Conservation (phyloP, 495 filamentous ascomycete genomes). For the Umbilicaria muhlenbergii region DNA sequence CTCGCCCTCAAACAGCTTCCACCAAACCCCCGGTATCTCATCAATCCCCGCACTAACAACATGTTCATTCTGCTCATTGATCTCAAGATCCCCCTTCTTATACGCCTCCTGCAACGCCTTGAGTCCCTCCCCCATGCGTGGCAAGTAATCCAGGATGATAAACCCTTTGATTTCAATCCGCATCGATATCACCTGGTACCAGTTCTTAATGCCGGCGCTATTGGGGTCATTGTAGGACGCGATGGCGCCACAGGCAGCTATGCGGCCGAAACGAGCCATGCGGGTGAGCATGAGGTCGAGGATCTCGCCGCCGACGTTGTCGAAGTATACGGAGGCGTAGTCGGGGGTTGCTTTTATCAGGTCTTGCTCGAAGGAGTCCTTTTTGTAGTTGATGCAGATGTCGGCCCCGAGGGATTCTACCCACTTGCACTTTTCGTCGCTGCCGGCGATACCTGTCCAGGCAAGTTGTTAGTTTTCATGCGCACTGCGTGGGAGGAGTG, state of each 20-base stretch:
- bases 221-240: constrained; percentile 30
- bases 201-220: constrained; percentile 27
- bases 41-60: constrained; percentile 37
- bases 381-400: constrained; percentile 54
- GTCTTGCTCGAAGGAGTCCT: constrained; percentile 34
- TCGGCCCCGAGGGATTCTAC: constrained; percentile 46
- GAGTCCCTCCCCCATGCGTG: constrained; percentile 17
- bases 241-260: constrained; percentile 46
- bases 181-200: constrained; percentile 33
- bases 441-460: constrained; percentile 43
- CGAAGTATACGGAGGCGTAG: constrained; percentile 51
- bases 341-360: constrained; percentile 43
- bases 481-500: too few relatives aligned
- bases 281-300: constrained; percentile 42
- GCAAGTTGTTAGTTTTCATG: neutral
- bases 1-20: constrained; percentile 34
- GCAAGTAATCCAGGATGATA: constrained; percentile 39
- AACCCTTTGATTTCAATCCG: constrained; percentile 45
- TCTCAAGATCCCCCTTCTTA: constrained; percentile 32
- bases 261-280: constrained; percentile 37
- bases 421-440: constrained; percentile 49
- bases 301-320: constrained; percentile 57
- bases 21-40: constrained; percentile 32
- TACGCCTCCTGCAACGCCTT: constrained; percentile 35
- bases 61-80: constrained; percentile 35